Percentiles rank a stretch among this genome's conserved stretches.
These are phyloP conservation scores for Cynara cardunculus DNA, from an alignment of 129 eudicot species.

Conservation along the genomic window DNA sequence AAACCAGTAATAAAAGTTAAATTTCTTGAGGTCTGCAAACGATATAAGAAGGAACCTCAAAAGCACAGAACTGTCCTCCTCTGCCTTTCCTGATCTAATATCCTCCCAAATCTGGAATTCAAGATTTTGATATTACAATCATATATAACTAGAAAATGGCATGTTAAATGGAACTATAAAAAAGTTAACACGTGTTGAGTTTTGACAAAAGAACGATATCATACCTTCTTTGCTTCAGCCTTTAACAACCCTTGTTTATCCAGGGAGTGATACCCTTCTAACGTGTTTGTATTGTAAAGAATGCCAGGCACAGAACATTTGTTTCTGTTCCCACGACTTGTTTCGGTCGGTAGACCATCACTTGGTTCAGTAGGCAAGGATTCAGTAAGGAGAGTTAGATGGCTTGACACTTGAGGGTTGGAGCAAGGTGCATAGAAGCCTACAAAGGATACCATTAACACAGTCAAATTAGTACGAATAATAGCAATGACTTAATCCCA, in stretches of 20 bases:
- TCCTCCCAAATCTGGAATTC: constrained; percentile 74
- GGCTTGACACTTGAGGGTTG: constrained; percentile 66
- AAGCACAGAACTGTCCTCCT: constrained; percentile 61
- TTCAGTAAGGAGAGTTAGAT: constrained; percentile 66
- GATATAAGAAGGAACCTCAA: constrained; percentile 75
- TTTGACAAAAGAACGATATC: background rate
- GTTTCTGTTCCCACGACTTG: constrained; percentile 69
- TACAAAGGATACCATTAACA: constrained; percentile 22
- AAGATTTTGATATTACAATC: background rate
- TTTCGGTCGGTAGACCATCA: constrained; percentile 31
- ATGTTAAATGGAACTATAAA: background rate
- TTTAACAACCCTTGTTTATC: constrained; percentile 61
- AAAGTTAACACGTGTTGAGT: background rate
- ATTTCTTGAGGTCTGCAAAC: constrained; percentile 86
- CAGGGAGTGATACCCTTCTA: constrained; percentile 65
- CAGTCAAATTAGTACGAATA: background rate
- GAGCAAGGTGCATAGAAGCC: constrained; percentile 87
- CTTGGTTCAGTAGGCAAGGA: constrained; percentile 71
- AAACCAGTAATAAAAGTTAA: constrained; percentile 71
- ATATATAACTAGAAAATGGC: background rate
- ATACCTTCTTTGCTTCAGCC: constrained; percentile 78
- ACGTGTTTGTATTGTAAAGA: constrained; percentile 78
- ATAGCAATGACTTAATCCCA: too few relatives aligned
- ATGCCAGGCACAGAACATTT: constrained; percentile 77
- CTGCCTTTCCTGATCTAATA: constrained; percentile 69